Conservation (phyloP, 2,329 filamentous ascomycete species). For the Colletotrichum horii region DNA sequence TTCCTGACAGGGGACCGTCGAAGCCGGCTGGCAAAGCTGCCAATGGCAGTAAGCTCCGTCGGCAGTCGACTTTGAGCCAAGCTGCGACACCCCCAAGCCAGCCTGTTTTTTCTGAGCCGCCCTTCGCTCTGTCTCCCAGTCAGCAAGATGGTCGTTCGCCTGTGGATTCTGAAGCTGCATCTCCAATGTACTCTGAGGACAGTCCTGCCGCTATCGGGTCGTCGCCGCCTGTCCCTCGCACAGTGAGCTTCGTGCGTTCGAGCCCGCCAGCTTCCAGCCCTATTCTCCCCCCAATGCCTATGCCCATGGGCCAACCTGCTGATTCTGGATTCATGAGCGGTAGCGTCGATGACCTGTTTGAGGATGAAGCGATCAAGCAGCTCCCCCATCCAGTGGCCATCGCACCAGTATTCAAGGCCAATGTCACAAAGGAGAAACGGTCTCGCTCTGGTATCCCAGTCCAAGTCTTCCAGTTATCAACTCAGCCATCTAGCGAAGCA, state of each 20-base stretch:
- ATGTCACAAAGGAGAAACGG: slow-evolving; percentile 37
- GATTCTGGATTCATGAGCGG: slow-evolving; percentile 90
- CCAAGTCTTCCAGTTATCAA: slow-evolving; percentile 46
- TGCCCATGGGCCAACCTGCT: slow-evolving; percentile 64
- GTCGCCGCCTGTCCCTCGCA: slow-evolving; percentile 81
- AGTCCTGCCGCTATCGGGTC: slow-evolving; percentile 87
- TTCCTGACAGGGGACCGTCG: slow-evolving; percentile 57
- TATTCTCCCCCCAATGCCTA: slow-evolving; percentile 67
- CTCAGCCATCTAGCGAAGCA: slow-evolving; percentile 12
- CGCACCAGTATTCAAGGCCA: slow-evolving; percentile 28
- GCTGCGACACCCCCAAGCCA: slow-evolving; percentile 38
- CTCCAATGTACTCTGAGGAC: slow-evolving; percentile 60
- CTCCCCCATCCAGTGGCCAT: slow-evolving; percentile 37
- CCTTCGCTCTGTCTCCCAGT: slow-evolving; percentile 51
- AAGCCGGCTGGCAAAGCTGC: slow-evolving; percentile 32
- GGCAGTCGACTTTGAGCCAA: slow-evolving; percentile 63
- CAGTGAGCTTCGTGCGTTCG: slow-evolving; percentile 57
- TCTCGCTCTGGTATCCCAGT: slow-evolving; percentile 36
- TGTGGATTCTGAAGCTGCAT: slow-evolving; percentile 54
- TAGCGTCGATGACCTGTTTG: slow-evolving; percentile 72
- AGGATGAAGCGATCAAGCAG: slow-evolving; percentile 60
- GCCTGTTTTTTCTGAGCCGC: slow-evolving; percentile 41
- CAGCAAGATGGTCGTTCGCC: slow-evolving; percentile 60
- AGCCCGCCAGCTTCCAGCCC: slow-evolving; percentile 82
- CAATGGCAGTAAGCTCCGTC: slow-evolving; percentile 58